Conservation (phyloP, 805 yeast genomes). For the Sugiyamaella mastotermitis region DNA sequence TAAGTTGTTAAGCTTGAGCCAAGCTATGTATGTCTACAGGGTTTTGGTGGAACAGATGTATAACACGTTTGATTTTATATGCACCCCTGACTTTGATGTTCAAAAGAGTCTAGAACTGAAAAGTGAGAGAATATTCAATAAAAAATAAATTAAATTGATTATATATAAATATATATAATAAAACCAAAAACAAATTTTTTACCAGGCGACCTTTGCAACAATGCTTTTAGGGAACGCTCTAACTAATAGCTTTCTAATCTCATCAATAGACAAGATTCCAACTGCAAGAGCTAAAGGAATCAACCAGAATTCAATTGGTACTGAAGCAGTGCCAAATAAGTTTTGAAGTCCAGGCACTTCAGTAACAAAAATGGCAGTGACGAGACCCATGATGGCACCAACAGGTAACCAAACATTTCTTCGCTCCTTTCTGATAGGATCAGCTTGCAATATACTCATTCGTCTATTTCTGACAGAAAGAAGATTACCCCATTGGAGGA, state of each 20-base stretch:
- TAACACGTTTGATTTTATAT: no score
- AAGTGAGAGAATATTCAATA: no score
- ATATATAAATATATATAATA: not conserved
- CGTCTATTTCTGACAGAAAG: slow-evolving; percentile 39
- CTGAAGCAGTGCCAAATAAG: slow-evolving; percentile 32
- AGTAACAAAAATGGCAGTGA: slow-evolving; percentile 38
- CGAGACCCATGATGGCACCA: slow-evolving; percentile 32
- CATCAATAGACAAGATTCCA: slow-evolving; percentile 38
- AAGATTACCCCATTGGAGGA: slow-evolving; percentile 43
- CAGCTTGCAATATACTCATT: slow-evolving; percentile 38
- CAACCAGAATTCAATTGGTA: slow-evolving; percentile 43
- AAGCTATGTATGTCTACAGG: no score
- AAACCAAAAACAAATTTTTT: not conserved
- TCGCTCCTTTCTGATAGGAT: slow-evolving; percentile 33
- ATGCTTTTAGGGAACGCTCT: slow-evolving; percentile 36
- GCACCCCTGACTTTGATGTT: no score
- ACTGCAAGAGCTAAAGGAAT: slow-evolving; percentile 42
- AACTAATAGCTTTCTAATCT: slow-evolving; percentile 34
- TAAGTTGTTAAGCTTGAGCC: no score
- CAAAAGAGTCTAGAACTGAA: no score
- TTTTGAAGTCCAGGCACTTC: slow-evolving; percentile 37
- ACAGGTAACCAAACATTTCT: slow-evolving; percentile 23
- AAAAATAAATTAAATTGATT: no score
- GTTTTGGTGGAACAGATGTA: no score
- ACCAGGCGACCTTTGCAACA: slow-evolving; percentile 41